Conservation (phyloP, 352 stramenopile species). For the Phytopythium montanum region DNA sequence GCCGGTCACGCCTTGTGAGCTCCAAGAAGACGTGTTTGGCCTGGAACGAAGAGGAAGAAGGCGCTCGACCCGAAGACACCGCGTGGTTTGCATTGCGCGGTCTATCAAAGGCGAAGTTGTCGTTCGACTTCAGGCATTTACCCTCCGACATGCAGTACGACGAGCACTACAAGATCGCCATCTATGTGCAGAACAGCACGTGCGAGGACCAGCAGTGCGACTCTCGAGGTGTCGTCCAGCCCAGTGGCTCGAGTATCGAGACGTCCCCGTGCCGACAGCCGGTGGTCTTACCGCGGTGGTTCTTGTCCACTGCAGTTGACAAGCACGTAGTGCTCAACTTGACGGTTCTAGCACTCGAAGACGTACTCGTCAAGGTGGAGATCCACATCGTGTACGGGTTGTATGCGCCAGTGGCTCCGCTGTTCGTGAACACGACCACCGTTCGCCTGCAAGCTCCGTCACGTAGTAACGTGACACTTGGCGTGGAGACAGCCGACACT, state of each 20-base stretch:
- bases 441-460: conserved; percentile 77
- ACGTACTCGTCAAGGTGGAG: conserved; percentile 94
- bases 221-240: conserved; percentile 40
- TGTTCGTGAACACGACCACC: conserved; percentile 92
- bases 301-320: conserved; percentile 83
- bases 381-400: conserved; percentile 95
- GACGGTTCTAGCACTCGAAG: conserved; percentile 93
- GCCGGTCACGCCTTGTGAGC: conserved; percentile 32
- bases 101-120: conserved; percentile 91
- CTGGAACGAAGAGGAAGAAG: conserved; percentile 63
- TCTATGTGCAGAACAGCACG: conserved; percentile 93
- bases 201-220: conserved; percentile 89
- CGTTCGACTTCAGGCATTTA: conserved; percentile 94
- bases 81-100: conserved; percentile 92
- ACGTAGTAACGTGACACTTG: conserved; percentile 71
- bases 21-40: conserved; percentile 38
- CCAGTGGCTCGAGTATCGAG: conserved; percentile 70
- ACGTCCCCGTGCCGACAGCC: conserved; percentile 90
- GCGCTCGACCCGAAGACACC: conserved; percentile 65
- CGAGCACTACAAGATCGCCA: conserved; percentile 95
- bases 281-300: conserved; percentile 89
- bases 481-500: conserved; percentile 44
- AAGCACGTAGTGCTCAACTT: conserved; percentile 95
- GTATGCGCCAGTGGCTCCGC: conserved; percentile 75
- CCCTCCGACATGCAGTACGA: conserved; percentile 90